Evolutionary conservation across 306 rosid genomes (phyloP), one percentile per base, ranked within the genome.

Genomic region (Pyrus betulifolia): DNA sequence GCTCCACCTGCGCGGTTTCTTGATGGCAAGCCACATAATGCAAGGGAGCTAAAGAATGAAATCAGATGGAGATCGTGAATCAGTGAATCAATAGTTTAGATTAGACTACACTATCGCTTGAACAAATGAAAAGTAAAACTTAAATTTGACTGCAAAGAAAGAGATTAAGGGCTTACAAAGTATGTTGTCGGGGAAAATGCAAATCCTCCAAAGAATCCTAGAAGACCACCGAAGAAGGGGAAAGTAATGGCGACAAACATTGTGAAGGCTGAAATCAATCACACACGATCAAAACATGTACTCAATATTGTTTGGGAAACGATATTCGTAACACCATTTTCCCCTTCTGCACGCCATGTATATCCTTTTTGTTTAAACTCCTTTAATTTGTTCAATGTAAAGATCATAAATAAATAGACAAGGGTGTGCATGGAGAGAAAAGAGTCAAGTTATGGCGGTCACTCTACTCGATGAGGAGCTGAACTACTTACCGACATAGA

Each of bases 171-270:
- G 33, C 91, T 89, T 86, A 90, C 94, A 61, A 87, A 93, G 72
- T 93, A 90, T 64, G 96, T 87, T 52, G 96, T 90, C 55, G 96
- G 97, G 30, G 97, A 89, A 70, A 86, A 90, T 35, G 89, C 94
- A 74, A 93, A 90, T 74, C 97, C 97, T 77, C 96, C 94, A 57
- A 93, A 89, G 62, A 93, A 90, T 49, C 89, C 86, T 13, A 90
- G 89, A 42, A 88, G 91, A 27, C 84, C 86, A 27, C 90, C 92
- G 18, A 89, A 93, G 88, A 88, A 88, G 33, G 96, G 93, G 85
- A 88, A 88, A 19, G 92, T 85, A 51, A 92, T 90, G 54, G 72
- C 93, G 25, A 92, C 72, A 57, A 87, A 86, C 91, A 90, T 88
- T 25, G 97, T 92, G 78, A 90, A 88, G 10, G 91, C 96, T 88